Conservation (phyloP, 345 rosid genomes). For the Geranium brycei region DNA sequence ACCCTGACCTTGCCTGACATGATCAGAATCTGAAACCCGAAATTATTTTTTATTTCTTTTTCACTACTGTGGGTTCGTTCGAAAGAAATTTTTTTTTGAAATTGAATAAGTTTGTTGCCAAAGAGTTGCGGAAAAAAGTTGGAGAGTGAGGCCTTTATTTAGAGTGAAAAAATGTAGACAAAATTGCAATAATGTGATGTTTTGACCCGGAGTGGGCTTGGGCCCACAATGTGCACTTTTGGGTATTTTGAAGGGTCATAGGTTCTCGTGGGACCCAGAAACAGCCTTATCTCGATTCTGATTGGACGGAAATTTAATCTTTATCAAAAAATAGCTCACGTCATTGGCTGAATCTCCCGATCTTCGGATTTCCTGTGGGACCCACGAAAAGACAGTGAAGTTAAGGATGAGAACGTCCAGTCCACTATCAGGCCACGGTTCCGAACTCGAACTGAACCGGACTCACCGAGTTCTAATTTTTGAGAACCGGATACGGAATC, state of each 20-base stretch:
- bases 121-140: not conserved
- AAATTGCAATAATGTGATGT: constrained; percentile 1
- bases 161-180: not conserved
- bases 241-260: not conserved
- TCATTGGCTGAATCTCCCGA: constrained; percentile 34
- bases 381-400: not conserved
- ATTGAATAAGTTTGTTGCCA: not conserved
- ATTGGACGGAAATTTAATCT: constrained; percentile 38
- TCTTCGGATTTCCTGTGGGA: constrained; percentile 18
- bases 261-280: constrained; percentile 15
- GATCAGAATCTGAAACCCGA: no score
- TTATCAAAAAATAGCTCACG: constrained; percentile 31
- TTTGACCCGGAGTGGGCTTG: not conserved
- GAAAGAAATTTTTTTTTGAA: no score
- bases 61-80: no score
- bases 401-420: constrained; percentile 5
- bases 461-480: no score
- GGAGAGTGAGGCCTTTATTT: not conserved
- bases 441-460: not conserved
- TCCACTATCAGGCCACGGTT: not conserved
- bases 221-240: not conserved
- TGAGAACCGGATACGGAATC: no score
- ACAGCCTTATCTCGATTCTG: constrained; percentile 50
- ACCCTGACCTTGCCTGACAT: constrained; percentile 38
- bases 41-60: no score